These are phyloP conservation scores for Boletus rex-veris DNA, from an alignment of 768 basidiomycete genomes.

Conservation along the genomic window DNA sequence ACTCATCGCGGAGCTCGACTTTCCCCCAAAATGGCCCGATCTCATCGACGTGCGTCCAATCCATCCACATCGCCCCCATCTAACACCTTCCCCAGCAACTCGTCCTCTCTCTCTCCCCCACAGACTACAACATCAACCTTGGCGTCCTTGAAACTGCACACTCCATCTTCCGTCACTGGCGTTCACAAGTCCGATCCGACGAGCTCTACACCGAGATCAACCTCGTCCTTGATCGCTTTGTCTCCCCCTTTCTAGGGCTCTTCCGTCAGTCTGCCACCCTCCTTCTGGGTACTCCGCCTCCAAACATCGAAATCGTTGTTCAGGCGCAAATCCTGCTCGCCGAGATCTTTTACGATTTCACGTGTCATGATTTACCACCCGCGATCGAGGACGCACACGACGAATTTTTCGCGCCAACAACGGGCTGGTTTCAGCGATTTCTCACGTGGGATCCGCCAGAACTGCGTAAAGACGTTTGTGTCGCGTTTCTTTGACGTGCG, in stretches of 20 bases:
- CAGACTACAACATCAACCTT: slow-evolving; percentile 82
- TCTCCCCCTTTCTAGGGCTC: slow-evolving; percentile 77
- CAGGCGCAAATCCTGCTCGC: slow-evolving; percentile 75
- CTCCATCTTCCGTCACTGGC: slow-evolving; percentile 93
- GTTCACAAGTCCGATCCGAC: slow-evolving; percentile 85
- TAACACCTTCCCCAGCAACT: slow-evolving; percentile 66
- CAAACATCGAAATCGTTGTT: slow-evolving; percentile 51
- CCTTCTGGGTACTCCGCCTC: slow-evolving; percentile 42
- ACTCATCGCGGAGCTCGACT: slow-evolving; percentile 88
- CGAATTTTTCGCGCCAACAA: slow-evolving; percentile 71
- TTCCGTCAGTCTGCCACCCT: slow-evolving; percentile 64
- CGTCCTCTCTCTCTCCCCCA: slow-evolving; percentile 71
- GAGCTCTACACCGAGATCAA: slow-evolving; percentile 88
- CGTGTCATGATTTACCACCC: slow-evolving; percentile 92
- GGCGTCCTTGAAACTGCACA: slow-evolving; percentile 93
- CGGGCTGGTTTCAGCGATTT: slow-evolving; percentile 77
- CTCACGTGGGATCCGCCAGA: slow-evolving; percentile 74
- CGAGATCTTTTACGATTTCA: slow-evolving; percentile 91
- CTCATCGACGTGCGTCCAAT: slow-evolving; percentile 76
- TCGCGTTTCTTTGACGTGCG: neutral
- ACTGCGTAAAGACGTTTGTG: slow-evolving; percentile 60
- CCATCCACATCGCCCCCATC: slow-evolving; percentile 5
- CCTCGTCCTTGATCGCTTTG: slow-evolving; percentile 80
- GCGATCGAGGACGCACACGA: slow-evolving; percentile 86
- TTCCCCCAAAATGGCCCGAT: slow-evolving; percentile 83